Percentiles rank a stretch among this genome's conserved stretches.
Evolutionary conservation across 768 basidiomycete species (phyloP).

Genomic region (Naganishia antarctica): DNA sequence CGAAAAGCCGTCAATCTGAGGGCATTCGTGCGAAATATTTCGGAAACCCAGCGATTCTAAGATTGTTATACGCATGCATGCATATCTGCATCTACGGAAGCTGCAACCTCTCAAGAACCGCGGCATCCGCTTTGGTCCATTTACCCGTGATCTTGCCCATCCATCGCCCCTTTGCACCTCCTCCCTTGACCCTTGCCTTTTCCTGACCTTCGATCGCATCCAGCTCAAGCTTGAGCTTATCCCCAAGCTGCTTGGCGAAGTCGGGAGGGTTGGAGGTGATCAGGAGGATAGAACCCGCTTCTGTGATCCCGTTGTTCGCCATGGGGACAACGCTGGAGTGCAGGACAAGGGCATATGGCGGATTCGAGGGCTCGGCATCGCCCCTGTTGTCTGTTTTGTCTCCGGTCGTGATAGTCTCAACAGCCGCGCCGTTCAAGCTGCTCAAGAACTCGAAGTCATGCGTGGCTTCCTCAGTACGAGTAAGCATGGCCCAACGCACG

Average conservation of each 20-base stretch:
- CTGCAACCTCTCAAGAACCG: background rate
- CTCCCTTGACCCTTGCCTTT: constrained; percentile 41
- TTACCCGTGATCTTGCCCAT: constrained; percentile 45
- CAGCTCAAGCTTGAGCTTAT: constrained; percentile 34
- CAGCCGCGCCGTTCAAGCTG: constrained; percentile 10
- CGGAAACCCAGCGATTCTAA: too few species aligned
- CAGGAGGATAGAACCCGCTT: constrained; percentile 31
- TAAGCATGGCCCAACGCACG: constrained; percentile 29
- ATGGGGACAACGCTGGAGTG: constrained; percentile 11
- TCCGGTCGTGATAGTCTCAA: background rate
- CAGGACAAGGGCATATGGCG: constrained; percentile 26
- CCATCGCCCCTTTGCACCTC: constrained; percentile 46
- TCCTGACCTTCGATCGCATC: constrained; percentile 30
- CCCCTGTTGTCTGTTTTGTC: background rate
- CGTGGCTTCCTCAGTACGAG: constrained; percentile 37
- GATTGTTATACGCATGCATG: too few species aligned
- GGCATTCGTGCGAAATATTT: background rate
- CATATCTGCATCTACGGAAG: background rate
- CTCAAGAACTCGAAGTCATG: constrained; percentile 46
- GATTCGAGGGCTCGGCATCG: background rate
- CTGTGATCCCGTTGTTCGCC: constrained; percentile 16
- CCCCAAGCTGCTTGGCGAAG: constrained; percentile 38
- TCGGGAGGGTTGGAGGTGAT: constrained; percentile 37
- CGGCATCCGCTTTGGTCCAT: constrained; percentile 29
- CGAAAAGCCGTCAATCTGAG: too few species aligned